A percentile compares a stretch with the other conserved stretches of the same genome.
phyloP scores from a whole-genome alignment of 1,284 basidiomycete species.

The Hymenochaete sp. region DNA sequence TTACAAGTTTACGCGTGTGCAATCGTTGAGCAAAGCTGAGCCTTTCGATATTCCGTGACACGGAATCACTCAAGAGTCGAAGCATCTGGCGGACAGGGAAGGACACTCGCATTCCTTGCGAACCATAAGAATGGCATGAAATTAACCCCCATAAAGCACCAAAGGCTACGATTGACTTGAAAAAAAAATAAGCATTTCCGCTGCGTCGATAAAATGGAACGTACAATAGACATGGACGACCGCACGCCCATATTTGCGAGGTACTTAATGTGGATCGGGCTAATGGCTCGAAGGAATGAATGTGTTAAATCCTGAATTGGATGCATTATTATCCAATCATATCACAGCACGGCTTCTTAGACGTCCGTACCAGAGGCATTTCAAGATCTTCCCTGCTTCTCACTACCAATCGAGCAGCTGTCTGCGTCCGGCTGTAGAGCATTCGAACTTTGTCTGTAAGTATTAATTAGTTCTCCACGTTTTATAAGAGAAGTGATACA shows the following conservation, averaged over 20 bases:
- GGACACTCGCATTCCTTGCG: constrained; percentile 73
- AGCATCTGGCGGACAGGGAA: constrained; percentile 82
- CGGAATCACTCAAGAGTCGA: constrained; percentile 72
- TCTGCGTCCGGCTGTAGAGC: constrained; percentile 71
- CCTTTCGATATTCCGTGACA: constrained; percentile 79
- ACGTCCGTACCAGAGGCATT: constrained; percentile 45
- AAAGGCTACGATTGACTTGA: constrained; percentile 75
- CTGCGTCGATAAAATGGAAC: constrained; percentile 22
- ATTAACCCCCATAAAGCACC: constrained; percentile 81
- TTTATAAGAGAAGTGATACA: background rate
- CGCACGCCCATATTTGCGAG: constrained; percentile 75
- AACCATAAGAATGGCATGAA: constrained; percentile 76
- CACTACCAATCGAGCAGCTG: constrained; percentile 73
- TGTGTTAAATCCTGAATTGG: constrained; percentile 70
- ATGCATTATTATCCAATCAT: background rate
- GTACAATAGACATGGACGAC: constrained; percentile 77
- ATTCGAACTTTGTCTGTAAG: constrained; percentile 71
- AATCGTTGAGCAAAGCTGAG: constrained; percentile 74
- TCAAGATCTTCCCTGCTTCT: constrained; percentile 60
- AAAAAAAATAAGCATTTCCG: constrained; percentile 2
- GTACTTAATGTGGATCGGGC: constrained; percentile 83
- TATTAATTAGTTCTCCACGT: background rate
- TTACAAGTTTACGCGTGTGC: constrained; percentile 68
- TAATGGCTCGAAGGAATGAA: constrained; percentile 82
- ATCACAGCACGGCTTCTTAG: background rate